Conservation (phyloP, 352 stramenopile species). For the Saprolegnia diclina region DNA sequence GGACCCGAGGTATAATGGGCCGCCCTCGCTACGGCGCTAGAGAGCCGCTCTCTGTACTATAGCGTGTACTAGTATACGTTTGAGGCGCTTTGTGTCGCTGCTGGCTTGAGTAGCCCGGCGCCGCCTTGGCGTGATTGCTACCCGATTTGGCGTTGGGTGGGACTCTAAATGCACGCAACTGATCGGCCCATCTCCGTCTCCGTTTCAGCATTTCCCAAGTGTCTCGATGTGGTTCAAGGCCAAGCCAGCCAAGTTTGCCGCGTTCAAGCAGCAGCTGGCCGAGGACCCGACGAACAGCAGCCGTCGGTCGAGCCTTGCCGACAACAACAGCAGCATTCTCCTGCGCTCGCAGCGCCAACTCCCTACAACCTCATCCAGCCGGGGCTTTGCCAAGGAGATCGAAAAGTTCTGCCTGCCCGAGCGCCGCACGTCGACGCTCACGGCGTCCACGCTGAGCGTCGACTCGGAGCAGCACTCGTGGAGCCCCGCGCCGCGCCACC, state of each 20-base stretch:
- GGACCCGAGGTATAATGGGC: no score
- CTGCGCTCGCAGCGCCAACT: not conserved
- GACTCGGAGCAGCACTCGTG: no score
- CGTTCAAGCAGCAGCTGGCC: not conserved
- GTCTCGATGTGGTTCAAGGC: not conserved
- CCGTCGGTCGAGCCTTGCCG: not conserved
- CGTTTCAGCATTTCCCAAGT: not conserved
- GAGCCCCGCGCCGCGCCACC: not conserved
- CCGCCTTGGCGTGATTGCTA: no score
- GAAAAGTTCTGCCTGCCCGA: not conserved
- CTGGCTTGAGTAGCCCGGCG: no score
- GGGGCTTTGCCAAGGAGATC: not conserved
- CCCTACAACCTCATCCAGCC: not conserved
- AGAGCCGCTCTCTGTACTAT: no score
- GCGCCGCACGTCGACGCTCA: not conserved
- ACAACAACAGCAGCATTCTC: no score
- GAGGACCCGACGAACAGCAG: not conserved
- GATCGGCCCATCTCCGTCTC: not conserved
- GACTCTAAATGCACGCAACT: no score
- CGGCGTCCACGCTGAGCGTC: not conserved
- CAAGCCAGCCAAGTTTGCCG: not conserved
- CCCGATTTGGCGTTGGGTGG: no score
- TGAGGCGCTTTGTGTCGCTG: no score
- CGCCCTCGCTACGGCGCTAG: no score
- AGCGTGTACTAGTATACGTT: no score